Percentiles rank a stretch among this genome's conserved stretches.
Conservation (phyloP, 2,329 filamentous ascomycete genomes). For the Herpotrichia juniperi region DNA sequence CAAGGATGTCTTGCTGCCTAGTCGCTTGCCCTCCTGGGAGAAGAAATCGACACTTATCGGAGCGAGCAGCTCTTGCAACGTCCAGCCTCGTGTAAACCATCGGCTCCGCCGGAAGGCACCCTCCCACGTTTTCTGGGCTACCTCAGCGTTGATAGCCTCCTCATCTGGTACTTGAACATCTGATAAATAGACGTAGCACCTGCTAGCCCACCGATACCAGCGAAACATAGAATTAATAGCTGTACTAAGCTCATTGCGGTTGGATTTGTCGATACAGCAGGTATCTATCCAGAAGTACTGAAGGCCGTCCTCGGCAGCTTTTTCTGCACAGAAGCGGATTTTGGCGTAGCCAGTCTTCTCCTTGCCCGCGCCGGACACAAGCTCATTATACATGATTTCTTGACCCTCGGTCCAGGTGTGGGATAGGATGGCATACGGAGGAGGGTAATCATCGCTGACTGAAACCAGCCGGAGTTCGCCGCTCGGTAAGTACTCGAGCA, state of each 20-base stretch:
- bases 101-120: conserved; percentile 14
- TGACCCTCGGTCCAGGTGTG: conserved; percentile 8
- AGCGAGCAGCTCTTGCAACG: conserved; percentile 20
- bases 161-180: conserved; percentile 16
- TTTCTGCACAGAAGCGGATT: no score
- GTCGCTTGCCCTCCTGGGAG: conserved; percentile 11
- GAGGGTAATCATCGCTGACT: conserved; percentile 5
- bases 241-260: no score
- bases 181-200: conserved; percentile 17
- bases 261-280: no score
- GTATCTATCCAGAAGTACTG: no score
- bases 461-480: conserved; percentile 14
- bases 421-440: conserved; percentile 17
- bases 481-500: conserved; percentile 15
- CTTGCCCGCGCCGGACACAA: conserved; percentile 3
- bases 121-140: conserved; percentile 8
- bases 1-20: conserved; percentile 18
- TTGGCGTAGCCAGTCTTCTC: conserved; percentile 9
- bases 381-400: conserved; percentile 8
- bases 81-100: conserved; percentile 13
- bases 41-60: conserved; percentile 24
- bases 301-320: no score
- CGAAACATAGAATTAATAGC: conserved; percentile 8
- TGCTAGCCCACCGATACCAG: not conserved
- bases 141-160: conserved; percentile 7